These are phyloP conservation scores for Chytriomyces sp. DNA, from an alignment of 192 early-diverging fungal species.

Conservation along the genomic window DNA sequence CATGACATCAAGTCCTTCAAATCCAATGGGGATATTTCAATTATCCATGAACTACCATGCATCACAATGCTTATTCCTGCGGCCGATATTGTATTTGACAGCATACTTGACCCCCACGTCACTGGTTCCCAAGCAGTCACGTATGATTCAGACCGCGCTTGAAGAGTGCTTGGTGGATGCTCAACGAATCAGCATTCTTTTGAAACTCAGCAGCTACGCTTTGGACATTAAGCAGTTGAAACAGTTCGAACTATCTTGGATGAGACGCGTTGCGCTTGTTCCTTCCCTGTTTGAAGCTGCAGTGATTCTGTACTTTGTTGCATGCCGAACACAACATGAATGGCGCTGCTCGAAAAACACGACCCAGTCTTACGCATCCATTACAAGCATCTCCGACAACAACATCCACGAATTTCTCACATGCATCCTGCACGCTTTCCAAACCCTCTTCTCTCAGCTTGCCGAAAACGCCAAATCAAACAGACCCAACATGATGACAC, in stretches of 20 bases:
- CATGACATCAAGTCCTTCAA: not conserved
- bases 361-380: too few species aligned
- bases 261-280: not conserved
- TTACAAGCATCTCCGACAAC: not conserved
- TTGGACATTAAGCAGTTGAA: not conserved
- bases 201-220: not conserved
- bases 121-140: not conserved
- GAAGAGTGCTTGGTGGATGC: not conserved
- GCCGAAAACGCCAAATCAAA: not conserved
- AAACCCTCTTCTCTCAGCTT: not conserved
- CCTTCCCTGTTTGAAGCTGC: conserved; percentile 13
- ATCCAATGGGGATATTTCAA: conserved; percentile 1
- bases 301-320: conserved; percentile 4
- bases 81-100: conserved; percentile 7
- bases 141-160: not conserved
- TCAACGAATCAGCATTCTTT: not conserved
- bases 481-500: not conserved
- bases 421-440: not conserved
- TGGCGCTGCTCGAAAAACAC: not conserved
- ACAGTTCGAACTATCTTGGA: not conserved
- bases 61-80: not conserved
- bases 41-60: not conserved
- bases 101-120: not conserved
- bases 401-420: not conserved
- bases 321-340: not conserved